Conservation (phyloP, 108 stramenopile genomes). For the Cyclotella atomus region DNA sequence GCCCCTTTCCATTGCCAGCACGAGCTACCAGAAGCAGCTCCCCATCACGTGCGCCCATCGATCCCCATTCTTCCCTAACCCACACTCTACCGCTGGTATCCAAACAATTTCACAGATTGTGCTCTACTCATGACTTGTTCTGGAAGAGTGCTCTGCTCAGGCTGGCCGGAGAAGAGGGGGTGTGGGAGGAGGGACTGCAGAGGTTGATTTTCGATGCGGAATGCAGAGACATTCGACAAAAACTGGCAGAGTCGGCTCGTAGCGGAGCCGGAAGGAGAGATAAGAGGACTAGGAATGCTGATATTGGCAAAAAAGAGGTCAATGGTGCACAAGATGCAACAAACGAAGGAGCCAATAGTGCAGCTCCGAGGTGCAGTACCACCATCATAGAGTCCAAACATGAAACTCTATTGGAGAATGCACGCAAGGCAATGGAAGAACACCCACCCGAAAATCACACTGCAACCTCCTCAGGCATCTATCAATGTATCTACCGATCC, state of each 20-base stretch:
- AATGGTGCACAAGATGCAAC: not conserved
- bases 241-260: constrained; percentile 9
- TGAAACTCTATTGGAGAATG: constrained; percentile 33
- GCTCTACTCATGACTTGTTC: constrained; percentile 42
- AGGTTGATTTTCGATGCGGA: constrained; percentile 43
- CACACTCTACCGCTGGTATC: constrained; percentile 62
- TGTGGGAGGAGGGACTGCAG: constrained; percentile 59
- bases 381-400: not conserved
- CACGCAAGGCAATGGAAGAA: constrained; percentile 33
- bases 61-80: constrained; percentile 50
- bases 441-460: constrained; percentile 29
- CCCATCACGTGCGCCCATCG: constrained; percentile 8
- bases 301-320: not conserved
- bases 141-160: constrained; percentile 61
- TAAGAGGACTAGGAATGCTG: constrained; percentile 29
- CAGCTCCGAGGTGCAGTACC: not conserved
- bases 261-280: constrained; percentile 22
- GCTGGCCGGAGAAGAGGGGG: constrained; percentile 24
- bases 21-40: not conserved
- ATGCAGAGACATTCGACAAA: constrained; percentile 28
- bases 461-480: constrained; percentile 27
- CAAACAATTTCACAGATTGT: constrained; percentile 58
- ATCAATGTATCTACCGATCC: constrained; percentile 59
- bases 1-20: not conserved
- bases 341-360: not conserved